Percentiles rank a stretch among this genome's conserved stretches.
These are phyloP conservation scores for Fusarium floridanum DNA, from an alignment of 2,329 filamentous ascomycete genomes.

Conservation along the genomic window DNA sequence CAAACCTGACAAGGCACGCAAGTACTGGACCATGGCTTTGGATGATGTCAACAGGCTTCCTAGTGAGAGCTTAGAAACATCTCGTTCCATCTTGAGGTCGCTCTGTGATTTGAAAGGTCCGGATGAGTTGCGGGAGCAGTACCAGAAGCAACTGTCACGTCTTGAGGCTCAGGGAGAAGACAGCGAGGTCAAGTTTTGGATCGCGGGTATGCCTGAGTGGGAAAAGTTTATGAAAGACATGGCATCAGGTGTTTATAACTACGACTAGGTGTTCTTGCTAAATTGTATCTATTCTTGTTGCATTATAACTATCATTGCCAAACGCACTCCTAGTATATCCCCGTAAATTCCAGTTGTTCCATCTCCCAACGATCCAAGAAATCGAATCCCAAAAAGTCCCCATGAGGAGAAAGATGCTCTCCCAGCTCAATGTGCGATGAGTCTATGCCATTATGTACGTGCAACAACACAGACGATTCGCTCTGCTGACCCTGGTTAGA, in stretches of 20 bases:
- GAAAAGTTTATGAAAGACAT: background rate
- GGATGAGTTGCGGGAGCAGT: background rate
- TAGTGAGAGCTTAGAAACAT: background rate
- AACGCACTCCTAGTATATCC: background rate
- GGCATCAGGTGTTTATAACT: too few relatives aligned
- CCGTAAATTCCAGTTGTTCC: slow-evolving; percentile 2
- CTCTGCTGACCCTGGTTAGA: background rate
- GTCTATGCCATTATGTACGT: background rate
- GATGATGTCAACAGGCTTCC: background rate
- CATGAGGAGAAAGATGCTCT: background rate
- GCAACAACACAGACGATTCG: background rate
- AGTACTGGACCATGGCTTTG: background rate
- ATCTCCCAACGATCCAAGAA: slow-evolving; percentile 9
- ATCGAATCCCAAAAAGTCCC: background rate
- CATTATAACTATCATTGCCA: background rate
- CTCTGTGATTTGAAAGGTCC: background rate
- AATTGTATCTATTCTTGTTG: background rate
- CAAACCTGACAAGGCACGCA: background rate
- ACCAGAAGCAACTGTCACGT: background rate
- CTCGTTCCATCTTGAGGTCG: background rate
- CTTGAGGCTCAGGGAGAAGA: background rate
- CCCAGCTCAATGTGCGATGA: background rate
- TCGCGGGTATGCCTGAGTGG: background rate
- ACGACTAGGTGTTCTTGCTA: background rate
- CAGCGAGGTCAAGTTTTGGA: background rate